Evolutionary conservation across 306 rosid species (phyloP), one percentile per base, ranked within the genome.

Genomic region (Crataegus laevigata): DNA sequence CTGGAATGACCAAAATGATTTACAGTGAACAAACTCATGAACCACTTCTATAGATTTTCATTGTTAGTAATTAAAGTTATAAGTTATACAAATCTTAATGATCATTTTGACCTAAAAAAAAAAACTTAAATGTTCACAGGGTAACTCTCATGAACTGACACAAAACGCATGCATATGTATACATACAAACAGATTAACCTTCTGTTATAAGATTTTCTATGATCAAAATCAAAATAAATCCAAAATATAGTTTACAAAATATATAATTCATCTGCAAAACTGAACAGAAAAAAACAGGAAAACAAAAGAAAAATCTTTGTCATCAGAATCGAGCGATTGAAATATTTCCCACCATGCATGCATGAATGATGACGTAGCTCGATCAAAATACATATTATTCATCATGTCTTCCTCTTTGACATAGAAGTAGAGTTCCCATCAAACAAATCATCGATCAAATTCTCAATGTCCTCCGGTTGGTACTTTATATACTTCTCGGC

Each of bases 401-500:
- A 3, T 61, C 50, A 82, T 66, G 71, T 52, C 68, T 73, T 90
- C 78, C 80, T 89, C 69, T 88, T 80, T 9, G 74, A 8, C 83
- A 87, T 78, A 12, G 96, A 78, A 0, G 68, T 7, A 25, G 85
- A 42, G 65, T 88, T 84, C 15, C 98, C 98, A 55, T 61, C 88
- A 70, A 91, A 93, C 19, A 93, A 76, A 12, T 93, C 85, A 2
- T 93, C 96, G 65, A 93, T 85, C 79, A 89, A 64, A 54, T 62
- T 69, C 76, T 93, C 98, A 71, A 93, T 87, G 68, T 93, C 98
- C 4, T 93, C 98, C 0, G 96, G 96, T 52, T 89, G 93, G 72
- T 86, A 89, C 70, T 91, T 93, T 15, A 93, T 89, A 24, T 89
- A 91, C 85, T 85, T 93, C 59, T 91, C 96, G 17, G 81, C 4